Percentiles rank a stretch among this genome's conserved stretches.
Evolutionary conservation across 1,284 basidiomycete species (phyloP).

Genomic region (Sanghuangporus baumii): DNA sequence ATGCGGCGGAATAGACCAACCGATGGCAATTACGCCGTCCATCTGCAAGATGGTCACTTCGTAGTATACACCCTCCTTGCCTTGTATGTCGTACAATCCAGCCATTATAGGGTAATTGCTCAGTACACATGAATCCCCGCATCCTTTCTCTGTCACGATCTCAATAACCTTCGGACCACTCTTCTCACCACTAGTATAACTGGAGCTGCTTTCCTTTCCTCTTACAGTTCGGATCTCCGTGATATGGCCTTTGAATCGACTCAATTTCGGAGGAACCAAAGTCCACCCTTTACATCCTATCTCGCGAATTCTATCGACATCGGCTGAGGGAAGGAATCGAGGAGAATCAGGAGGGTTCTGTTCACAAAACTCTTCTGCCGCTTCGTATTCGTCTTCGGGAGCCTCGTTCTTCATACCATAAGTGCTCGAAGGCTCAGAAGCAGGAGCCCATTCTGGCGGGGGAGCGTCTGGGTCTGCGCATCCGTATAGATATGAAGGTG

Average conservation of each 20-base stretch:
- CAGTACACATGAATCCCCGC: conserved; percentile 47
- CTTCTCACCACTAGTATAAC: conserved; percentile 30
- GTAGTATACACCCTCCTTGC: conserved; percentile 55
- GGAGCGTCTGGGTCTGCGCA: background rate
- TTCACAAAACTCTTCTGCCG: conserved; percentile 45
- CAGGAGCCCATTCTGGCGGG: conserved; percentile 47
- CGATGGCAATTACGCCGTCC: conserved; percentile 55
- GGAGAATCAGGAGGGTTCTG: conserved; percentile 35
- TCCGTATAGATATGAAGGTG: background rate
- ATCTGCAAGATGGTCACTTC: conserved; percentile 51
- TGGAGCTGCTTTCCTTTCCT: background rate
- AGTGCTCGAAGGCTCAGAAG: conserved; percentile 39
- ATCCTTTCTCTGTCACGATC: conserved; percentile 36
- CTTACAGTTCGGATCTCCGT: conserved; percentile 11
- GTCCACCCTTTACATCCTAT: conserved; percentile 47
- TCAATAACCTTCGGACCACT: conserved; percentile 28
- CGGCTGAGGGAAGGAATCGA: conserved; percentile 41
- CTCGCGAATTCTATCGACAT: conserved; percentile 41
- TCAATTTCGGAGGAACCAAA: conserved; percentile 34
- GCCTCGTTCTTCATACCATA: conserved; percentile 50
- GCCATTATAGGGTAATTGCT: conserved; percentile 58
- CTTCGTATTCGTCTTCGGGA: conserved; percentile 42
- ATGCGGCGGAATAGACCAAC: conserved; percentile 28
- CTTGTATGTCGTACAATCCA: conserved; percentile 50
- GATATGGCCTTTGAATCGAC: conserved; percentile 37